Base-by-base conservation (phyloP, 2,329 filamentous ascomycete genomes). In the Xylariaceae sp. region DNA sequence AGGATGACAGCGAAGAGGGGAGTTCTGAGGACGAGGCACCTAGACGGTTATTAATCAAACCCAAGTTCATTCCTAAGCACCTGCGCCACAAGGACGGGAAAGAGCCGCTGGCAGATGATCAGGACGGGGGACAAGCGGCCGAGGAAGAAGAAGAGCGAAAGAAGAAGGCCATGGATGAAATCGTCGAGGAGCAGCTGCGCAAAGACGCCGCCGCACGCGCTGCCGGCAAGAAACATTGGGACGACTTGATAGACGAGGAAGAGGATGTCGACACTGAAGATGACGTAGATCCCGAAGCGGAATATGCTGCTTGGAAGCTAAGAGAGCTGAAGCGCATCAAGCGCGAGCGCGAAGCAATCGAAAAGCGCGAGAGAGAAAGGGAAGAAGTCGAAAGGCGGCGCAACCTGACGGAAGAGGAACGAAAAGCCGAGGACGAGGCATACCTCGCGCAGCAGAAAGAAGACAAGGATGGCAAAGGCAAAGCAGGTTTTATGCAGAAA, bases 241-340 rank as follows among this genome's bases (percentile, higher is more conserved):
- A 96, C 61, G 85, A 89, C 58, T 70, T 73, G n/a, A 81, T 84
- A 5, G 78, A 80, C 18, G 82, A 82, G 22, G 82, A 82, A 50
- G 83, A 84, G 32, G 87, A 89, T 42, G 85, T 97, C 17, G 90
- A 97, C 68, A 94, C 96, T 62, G 89, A 86, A 2, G 94, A 99
- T 66, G 89, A 83, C 33, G 62, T 91, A 3, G 90, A 97, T 66
- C 88, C 89, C 0, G 90, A 87, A 55, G 90, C 89, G 7, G 94
- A 99, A 68, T 82, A 86, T 55, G 90, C 90, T 6, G 90, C 91
- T 0, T 99, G 94, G 92, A 94, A 92, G 66, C 77, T 99, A 44
- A 85, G 94, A 43, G 94, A 99, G 71, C 77, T 99, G 39, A 86
- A 86, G 68, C 86, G 94, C 9, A 83, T 97, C 58, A 91, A 92